Evolutionary conservation across 495 filamentous ascomycete species (phyloP), one percentile per base, ranked within the genome.

Genomic region (Neurospora sp.): DNA sequence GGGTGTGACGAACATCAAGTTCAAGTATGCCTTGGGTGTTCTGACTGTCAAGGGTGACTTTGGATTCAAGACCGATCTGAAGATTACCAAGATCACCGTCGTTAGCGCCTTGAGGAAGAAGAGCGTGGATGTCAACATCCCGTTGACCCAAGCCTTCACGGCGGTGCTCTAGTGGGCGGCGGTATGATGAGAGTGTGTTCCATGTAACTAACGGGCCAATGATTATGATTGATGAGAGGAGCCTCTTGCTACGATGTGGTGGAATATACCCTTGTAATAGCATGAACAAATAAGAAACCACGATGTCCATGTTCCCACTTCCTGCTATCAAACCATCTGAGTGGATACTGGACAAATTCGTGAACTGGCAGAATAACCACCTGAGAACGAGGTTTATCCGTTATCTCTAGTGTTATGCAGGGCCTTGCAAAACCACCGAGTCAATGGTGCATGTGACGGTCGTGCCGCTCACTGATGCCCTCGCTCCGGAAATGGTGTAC

Each of bases 51-150:
- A 80, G 46, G 89, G 90, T 81, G 81, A 79, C 5, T 91, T 89
- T 73, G 86, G 83, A 0, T 89, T 83, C 72, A 74, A 82, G 20
- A 78, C 77, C 0, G 77, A 80, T 27, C 81, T 91, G 31, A 82
- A 81, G 72, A 81, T 95, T 40, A 84, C 84, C 44, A 84, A 84
- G 75, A 79, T 92, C 22, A 89, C 85, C 3, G 75, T 92, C 68
- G 77, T 91, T 44, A 87, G 88, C 0, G 76, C 80, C 53, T n/a
- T 39, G 20, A 68, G 38, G 59, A 35, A 74, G 22, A 75, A 44
- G 35, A 69, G 22, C 44, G 48, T 75, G 6, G 59, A 53, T 18
- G 75, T 76, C 38, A 66, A 71, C 38, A 71, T 74, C 27, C 37
- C 73, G 1, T 73, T 78, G 18, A 73, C 61, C 59, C 70, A 70